phyloP scores from a whole-genome alignment of 225 moss, liverwort and hornwort species.

The Pseudoscleropodium purum region DNA sequence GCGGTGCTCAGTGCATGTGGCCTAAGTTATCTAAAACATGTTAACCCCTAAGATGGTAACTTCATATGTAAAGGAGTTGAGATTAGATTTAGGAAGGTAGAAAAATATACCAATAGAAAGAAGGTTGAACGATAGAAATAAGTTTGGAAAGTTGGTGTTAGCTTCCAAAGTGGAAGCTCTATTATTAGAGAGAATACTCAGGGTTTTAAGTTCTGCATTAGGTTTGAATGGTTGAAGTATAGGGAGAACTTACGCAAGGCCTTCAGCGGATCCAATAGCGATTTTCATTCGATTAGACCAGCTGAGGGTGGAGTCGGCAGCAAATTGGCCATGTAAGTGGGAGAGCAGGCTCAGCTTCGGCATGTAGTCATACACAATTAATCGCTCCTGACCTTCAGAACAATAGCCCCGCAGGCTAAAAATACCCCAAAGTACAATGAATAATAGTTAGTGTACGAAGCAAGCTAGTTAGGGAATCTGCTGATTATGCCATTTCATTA shows the following conservation, averaged over 20 bases:
- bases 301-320: conserved; percentile 61
- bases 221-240: background rate
- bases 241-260: conserved; percentile 65
- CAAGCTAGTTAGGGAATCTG: background rate
- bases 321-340: conserved; percentile 85
- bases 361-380: conserved; percentile 98
- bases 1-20: background rate
- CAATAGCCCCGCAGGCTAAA: conserved; percentile 80
- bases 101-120: background rate
- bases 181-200: background rate
- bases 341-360: conserved; percentile 84
- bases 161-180: background rate
- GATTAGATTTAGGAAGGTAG: background rate
- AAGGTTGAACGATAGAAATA: background rate
- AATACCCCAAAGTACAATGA: background rate
- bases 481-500: background rate
- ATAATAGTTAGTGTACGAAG: background rate
- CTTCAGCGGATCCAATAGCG: conserved; percentile 87
- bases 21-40: background rate
- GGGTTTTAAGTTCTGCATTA: background rate
- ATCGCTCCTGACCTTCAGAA: conserved; percentile 93
- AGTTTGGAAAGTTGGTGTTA: background rate
- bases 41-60: no score
- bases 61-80: background rate
- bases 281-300: conserved; percentile 82